phyloP scores from a whole-genome alignment of 352 stramenopile genomes.

The Globisporangium canariense region DNA sequence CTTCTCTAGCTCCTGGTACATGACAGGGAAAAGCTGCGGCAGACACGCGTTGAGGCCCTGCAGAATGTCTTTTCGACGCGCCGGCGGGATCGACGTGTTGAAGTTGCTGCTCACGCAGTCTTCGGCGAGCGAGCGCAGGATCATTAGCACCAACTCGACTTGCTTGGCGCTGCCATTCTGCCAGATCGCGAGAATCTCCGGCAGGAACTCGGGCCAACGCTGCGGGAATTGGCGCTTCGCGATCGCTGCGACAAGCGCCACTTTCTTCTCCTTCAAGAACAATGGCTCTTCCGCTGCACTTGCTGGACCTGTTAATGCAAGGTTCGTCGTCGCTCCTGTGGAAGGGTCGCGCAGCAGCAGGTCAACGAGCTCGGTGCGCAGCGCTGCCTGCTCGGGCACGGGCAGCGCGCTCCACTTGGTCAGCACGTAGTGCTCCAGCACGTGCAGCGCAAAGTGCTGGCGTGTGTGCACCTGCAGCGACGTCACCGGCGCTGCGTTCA shows the following conservation, averaged over 20 bases:
- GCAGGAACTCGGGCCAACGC: slow-evolving; percentile 66
- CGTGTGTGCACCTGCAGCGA: slow-evolving; percentile 42
- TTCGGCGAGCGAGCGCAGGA: slow-evolving; percentile 69
- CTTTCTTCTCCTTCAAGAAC: slow-evolving; percentile 79
- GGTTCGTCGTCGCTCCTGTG: not conserved
- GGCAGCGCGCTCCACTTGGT: slow-evolving; percentile 52
- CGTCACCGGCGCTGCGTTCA: slow-evolving; percentile 6
- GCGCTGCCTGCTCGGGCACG: slow-evolving; percentile 34
- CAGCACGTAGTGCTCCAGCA: slow-evolving; percentile 69
- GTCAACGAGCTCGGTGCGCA: slow-evolving; percentile 56
- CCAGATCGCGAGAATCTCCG: slow-evolving; percentile 66
- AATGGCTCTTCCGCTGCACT: slow-evolving; percentile 36
- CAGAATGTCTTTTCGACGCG: slow-evolving; percentile 73
- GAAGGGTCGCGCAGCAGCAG: slow-evolving; percentile 35
- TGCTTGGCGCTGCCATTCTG: slow-evolving; percentile 33
- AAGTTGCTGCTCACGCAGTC: slow-evolving; percentile 80
- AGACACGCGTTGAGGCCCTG: slow-evolving; percentile 75
- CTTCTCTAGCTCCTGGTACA: slow-evolving; percentile 74
- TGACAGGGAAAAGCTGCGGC: slow-evolving; percentile 57
- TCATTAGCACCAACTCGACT: slow-evolving; percentile 68
- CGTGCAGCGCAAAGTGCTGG: slow-evolving; percentile 78
- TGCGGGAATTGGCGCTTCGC: slow-evolving; percentile 83
- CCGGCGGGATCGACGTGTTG: slow-evolving; percentile 72
- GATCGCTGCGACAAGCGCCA: slow-evolving; percentile 63
- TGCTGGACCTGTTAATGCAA: not conserved